These are phyloP conservation scores for Paraconiothyrium brasiliense DNA, from an alignment of 2,329 filamentous ascomycete species.

Conservation along the genomic window DNA sequence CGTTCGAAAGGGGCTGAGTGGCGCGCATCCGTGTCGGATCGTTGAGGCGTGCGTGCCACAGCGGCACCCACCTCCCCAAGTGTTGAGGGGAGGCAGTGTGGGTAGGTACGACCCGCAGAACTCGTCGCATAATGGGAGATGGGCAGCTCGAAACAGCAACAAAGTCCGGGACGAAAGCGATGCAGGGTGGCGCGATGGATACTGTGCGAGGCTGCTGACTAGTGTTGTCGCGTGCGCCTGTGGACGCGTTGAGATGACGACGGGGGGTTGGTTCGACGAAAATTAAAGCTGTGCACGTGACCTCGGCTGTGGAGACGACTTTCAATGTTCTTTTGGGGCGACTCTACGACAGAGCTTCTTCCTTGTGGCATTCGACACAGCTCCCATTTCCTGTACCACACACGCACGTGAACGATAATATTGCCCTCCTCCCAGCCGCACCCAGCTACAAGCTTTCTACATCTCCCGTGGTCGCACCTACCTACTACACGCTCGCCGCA, in stretches of 20 bases:
- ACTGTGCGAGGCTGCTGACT: not conserved
- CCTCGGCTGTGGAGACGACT: constrained; percentile 18
- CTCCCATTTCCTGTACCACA: constrained; percentile 32
- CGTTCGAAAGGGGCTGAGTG: not conserved
- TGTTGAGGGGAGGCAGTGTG: not conserved
- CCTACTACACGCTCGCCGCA: constrained; percentile 31
- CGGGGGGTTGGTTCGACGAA: constrained; percentile 19
- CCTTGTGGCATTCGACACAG: constrained; percentile 30
- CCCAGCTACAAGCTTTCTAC: constrained; percentile 34
- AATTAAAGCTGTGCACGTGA: constrained; percentile 19
- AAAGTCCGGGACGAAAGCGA: not conserved
- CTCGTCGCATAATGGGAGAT: not conserved
- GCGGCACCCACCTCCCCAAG: not conserved
- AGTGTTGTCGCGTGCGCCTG: constrained; percentile 20
- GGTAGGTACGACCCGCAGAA: not conserved
- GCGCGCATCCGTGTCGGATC: not conserved
- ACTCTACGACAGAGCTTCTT: constrained; percentile 22
- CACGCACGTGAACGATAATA: constrained; percentile 22
- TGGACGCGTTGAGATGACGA: constrained; percentile 15
- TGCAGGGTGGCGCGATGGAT: not conserved
- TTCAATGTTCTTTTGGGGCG: constrained; percentile 22
- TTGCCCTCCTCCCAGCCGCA: constrained; percentile 23
- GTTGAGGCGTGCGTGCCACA: not conserved
- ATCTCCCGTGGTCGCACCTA: constrained; percentile 31
- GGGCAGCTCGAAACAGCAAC: constrained; percentile 1